Base-by-base conservation (phyloP, 306 rosid genomes). In the Hippophae rhamnoides region DNA sequence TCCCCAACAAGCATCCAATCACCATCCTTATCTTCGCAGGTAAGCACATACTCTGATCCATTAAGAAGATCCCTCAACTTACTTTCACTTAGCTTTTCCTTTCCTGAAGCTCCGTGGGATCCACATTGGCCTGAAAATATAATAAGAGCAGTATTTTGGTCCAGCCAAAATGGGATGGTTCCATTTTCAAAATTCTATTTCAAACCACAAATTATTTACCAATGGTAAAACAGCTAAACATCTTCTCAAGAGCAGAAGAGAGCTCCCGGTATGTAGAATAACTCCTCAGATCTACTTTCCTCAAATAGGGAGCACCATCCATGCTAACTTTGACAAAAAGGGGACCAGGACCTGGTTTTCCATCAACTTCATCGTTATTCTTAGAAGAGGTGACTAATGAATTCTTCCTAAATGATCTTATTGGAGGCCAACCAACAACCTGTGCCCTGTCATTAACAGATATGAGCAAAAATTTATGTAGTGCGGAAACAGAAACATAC, bases 1-100 rank as follows among this genome's bases (percentile, higher is more conserved):
- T 92, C 99, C 71, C 99, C 99, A 52, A 92, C 99, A 77, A 92
- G 99, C 99, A 92, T 92, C 99, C 99, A 92, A 63, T 92, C 99
- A 18, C 94, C 90, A 68, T 92, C 99, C 73, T 81, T 87, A 68
- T 92, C 99, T 69, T 92, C 95, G 10, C 84, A 88, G 8, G 93
- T 85, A 60, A 88, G 94, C 46, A 92, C 99, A 56, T 84, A 88
- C 64, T 92, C 99, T 38, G 99, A 92, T 64, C 99, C 96, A 26
- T 92, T 89, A 54, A 88, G 85, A 69, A 83, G 85, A 80, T 92
- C 99, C 78, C 99, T 88, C 60, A 92, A 72, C 79, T 88, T 92
- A 75, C 94, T 88, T 81, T 92, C 96, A 63, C 96, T 84, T 68
- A 84, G 68, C 71, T 71, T 68, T 63, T 92, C 96, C 81, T 69